Percentiles rank a stretch among this genome's conserved stretches.
Evolutionary conservation across 2,329 filamentous ascomycete genomes (phyloP).

Genomic region (Talaromyces sp.): DNA sequence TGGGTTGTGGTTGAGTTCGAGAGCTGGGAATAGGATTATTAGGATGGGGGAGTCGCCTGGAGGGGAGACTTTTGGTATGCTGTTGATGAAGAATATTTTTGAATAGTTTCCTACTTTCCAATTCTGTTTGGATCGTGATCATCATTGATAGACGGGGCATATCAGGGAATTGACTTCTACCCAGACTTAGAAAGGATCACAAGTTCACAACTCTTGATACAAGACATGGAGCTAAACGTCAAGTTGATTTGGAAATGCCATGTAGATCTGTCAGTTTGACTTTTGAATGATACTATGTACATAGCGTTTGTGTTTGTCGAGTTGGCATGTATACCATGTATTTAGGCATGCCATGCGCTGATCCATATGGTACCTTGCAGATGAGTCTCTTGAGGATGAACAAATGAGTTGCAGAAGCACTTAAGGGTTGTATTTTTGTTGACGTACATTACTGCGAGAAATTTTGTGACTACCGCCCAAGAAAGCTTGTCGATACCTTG

Average conservation of each 20-base stretch:
- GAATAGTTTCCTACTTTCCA: neutral
- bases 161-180: neutral
- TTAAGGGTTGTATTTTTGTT: neutral
- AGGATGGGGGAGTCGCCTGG: conserved; percentile 62
- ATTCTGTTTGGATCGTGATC: neutral
- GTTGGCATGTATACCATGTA: conserved; percentile 6
- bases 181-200: neutral
- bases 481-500: neutral
- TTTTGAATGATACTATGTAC: neutral
- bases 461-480: neutral
- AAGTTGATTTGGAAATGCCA: neutral
- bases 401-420: neutral
- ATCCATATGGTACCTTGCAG: conserved; percentile 6
- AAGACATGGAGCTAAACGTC: neutral
- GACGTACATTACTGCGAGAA: too few relatives aligned
- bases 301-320: neutral
- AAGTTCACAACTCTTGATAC: neutral
- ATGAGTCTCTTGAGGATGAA: neutral
- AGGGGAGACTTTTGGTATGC: conserved; percentile 17
- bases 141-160: neutral
- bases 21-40: conserved; percentile 75
- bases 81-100: conserved; percentile 22
- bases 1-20: conserved; percentile 70
- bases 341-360: conserved; percentile 8
- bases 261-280: conserved; percentile 4